Conservation (phyloP, 148 eudicot genomes). For the Limonium bicolor region DNA sequence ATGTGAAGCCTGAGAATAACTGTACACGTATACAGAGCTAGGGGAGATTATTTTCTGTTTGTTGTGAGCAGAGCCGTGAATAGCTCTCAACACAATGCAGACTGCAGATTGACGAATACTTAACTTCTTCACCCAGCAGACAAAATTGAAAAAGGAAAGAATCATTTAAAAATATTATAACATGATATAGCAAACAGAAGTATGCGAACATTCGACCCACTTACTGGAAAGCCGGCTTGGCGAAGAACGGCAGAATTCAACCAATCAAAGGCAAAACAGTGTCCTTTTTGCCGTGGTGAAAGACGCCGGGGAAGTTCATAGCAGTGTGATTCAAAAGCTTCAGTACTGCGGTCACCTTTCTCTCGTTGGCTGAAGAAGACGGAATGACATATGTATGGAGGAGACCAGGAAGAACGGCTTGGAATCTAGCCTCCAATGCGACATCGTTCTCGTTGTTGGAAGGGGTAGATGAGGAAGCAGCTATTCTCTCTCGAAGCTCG, state of each 20-base stretch:
- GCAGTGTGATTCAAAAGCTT: constrained; percentile 58
- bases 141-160: too few species aligned
- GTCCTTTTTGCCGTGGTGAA: constrained; percentile 50
- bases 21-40: too few species aligned
- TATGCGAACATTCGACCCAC: too few species aligned
- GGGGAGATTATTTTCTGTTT: too few species aligned
- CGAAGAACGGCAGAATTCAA: constrained; percentile 66
- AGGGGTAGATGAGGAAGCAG: constrained; percentile 59
- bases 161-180: too few species aligned
- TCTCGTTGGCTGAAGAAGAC: constrained; percentile 55
- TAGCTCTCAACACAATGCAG: too few species aligned
- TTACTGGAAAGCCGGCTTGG: constrained; percentile 62
- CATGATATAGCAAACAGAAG: too few species aligned
- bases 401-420: constrained; percentile 68
- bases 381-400: constrained; percentile 58
- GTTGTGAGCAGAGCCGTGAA: too few species aligned
- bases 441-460: constrained; percentile 34
- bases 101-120: too few species aligned
- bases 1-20: too few species aligned
- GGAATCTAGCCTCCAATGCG: constrained; percentile 46
- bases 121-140: too few species aligned
- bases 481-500: constrained; percentile 83
- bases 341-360: constrained; percentile 66
- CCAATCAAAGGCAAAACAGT: constrained; percentile 69
- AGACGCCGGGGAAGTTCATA: constrained; percentile 78